These are phyloP conservation scores for Podaxis carcinomalis DNA, from an alignment of 768 basidiomycete genomes.

Conservation along the genomic window DNA sequence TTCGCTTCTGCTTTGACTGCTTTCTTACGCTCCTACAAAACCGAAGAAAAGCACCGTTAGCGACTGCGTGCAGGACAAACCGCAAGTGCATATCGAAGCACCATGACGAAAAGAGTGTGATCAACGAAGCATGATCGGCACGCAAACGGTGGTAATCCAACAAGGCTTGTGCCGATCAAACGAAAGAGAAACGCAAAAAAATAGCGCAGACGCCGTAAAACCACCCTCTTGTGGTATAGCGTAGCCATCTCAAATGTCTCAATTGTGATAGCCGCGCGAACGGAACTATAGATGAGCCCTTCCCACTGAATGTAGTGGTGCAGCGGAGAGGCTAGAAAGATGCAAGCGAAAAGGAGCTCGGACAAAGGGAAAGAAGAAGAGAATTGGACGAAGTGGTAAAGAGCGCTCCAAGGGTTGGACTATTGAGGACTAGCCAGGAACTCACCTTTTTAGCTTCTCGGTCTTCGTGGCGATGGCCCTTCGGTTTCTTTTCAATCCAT, in stretches of 20 bases:
- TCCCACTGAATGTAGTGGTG: not conserved
- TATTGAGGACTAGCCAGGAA: conserved; percentile 10
- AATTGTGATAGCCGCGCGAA: not conserved
- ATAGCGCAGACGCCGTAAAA: not conserved
- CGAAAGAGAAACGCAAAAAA: not conserved
- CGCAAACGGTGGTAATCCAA: not conserved
- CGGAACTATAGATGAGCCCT: not conserved
- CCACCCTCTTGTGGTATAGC: not conserved
- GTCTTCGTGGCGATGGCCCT: conserved; percentile 93
- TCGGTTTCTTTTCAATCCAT: conserved; percentile 53
- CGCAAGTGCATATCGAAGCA: not conserved
- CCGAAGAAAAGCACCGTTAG: conserved; percentile 7
- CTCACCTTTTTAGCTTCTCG: conserved; percentile 84
- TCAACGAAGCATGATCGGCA: not conserved
- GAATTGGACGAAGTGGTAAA: not conserved
- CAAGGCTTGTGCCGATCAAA: not conserved
- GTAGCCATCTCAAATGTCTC: not conserved
- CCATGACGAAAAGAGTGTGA: not conserved
- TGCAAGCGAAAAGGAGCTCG: not conserved
- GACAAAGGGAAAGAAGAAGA: not conserved
- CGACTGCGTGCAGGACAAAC: not conserved
- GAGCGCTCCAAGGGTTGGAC: not conserved
- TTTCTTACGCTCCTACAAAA: conserved; percentile 82
- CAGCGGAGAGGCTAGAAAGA: not conserved
- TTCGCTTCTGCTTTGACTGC: conserved; percentile 80